Conservation (phyloP, 2,329 filamentous ascomycete species). For the Exophiala bonariae region DNA sequence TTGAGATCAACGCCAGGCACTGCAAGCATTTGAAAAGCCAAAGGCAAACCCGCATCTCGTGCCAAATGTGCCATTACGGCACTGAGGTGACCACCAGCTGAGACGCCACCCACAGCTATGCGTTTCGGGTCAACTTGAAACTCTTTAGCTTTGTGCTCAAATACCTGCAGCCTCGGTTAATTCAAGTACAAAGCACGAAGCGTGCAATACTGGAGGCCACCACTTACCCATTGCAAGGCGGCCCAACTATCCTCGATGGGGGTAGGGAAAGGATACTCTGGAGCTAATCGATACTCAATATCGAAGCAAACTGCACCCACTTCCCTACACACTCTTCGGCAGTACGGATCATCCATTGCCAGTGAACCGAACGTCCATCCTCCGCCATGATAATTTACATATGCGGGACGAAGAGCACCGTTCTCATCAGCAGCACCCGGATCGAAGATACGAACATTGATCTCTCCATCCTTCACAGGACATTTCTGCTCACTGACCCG, state of each 20-base stretch:
- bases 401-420: constrained; percentile 35
- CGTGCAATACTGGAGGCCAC: not conserved
- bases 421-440: constrained; percentile 32
- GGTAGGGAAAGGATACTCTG: constrained; percentile 40
- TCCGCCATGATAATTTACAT: constrained; percentile 44
- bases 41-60: constrained; percentile 36
- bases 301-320: constrained; percentile 44
- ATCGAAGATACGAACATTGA: constrained; percentile 43
- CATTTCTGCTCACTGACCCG: constrained; percentile 42
- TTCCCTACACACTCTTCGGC: constrained; percentile 41
- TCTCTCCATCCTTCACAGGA: constrained; percentile 40
- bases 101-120: constrained; percentile 40
- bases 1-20: constrained; percentile 41
- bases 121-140: constrained; percentile 37
- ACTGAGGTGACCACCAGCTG: constrained; percentile 41
- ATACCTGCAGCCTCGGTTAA: not conserved
- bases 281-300: constrained; percentile 45
- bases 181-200: too few relatives aligned
- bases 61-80: constrained; percentile 41
- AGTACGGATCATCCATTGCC: constrained; percentile 40
- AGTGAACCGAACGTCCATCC: constrained; percentile 47
- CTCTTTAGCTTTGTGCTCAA: constrained; percentile 1
- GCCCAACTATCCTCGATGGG: constrained; percentile 41
- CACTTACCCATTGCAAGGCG: constrained; percentile 40
- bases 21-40: constrained; percentile 38